Conservation (phyloP, 305 asterid genomes). For the Solanum hybrid region DNA sequence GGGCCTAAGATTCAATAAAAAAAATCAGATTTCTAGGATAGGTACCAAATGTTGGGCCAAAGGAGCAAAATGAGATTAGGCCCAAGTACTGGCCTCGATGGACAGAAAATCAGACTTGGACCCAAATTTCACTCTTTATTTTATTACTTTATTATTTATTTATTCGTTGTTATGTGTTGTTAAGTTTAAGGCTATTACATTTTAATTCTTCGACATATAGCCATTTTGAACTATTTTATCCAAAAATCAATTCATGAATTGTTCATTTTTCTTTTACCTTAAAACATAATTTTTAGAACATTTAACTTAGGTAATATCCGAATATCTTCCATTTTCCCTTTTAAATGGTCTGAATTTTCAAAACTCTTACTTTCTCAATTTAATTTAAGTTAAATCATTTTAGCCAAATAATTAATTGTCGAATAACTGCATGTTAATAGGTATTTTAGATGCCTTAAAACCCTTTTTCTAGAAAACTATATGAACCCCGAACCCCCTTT, state of each 20-base stretch:
- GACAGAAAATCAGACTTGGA: background rate
- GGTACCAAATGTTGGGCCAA: background rate
- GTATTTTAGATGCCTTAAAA: background rate
- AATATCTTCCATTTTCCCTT: background rate
- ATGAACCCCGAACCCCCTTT: background rate
- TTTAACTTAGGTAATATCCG: background rate
- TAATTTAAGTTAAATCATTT: background rate
- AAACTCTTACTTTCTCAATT: background rate
- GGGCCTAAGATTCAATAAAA: background rate
- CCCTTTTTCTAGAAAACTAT: background rate
- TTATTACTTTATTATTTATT: too few relatives aligned
- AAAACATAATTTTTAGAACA: too few relatives aligned
- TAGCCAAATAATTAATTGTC: too few relatives aligned
- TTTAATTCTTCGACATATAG: too few relatives aligned
- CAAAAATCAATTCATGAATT: too few relatives aligned
- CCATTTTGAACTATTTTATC: background rate
- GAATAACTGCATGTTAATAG: background rate
- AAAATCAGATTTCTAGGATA: too few relatives aligned
- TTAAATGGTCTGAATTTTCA: background rate
- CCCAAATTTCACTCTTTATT: background rate
- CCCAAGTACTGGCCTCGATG: accelerated
- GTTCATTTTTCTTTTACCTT: too few relatives aligned
- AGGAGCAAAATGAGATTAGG: background rate
- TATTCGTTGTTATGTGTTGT: background rate
- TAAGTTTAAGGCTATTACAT: background rate